Conservation (phyloP, 257 asterid genomes). For the Cynanchum wilfordii region DNA sequence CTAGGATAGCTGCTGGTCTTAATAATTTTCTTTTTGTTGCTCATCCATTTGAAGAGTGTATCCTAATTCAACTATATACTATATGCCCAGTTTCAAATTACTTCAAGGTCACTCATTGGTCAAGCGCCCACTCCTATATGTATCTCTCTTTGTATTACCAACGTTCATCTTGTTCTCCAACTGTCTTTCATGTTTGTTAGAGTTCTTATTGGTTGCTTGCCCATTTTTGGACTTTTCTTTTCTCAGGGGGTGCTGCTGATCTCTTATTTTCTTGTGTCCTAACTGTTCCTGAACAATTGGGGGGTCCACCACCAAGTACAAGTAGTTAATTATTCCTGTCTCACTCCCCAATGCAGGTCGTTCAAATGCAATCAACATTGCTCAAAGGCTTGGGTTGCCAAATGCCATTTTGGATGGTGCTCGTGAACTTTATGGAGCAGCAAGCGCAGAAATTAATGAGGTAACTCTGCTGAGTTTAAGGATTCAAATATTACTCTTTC, state of each 20-base stretch:
- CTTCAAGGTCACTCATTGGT: neutral
- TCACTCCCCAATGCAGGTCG: conserved; percentile 48
- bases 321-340: neutral
- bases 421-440: conserved; percentile 83
- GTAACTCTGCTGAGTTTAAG: conserved; percentile 25
- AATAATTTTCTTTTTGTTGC: neutral
- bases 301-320: neutral
- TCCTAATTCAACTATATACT: neutral
- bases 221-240: neutral
- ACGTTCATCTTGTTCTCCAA: neutral
- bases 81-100: neutral
- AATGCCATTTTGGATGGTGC: conserved; percentile 61
- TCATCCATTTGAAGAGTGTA: neutral
- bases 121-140: neutral
- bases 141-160: neutral
- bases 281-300: neutral
- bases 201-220: neutral
- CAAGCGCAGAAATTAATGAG: conserved; percentile 93
- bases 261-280: neutral
- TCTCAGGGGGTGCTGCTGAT: neutral
- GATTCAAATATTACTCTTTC: neutral
- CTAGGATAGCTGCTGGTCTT: neutral
- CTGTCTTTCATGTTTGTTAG: neutral
- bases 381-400: conserved; percentile 89
- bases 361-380: conserved; percentile 91